A percentile compares a stretch with the other conserved stretches of the same genome.
phyloP scores from a whole-genome alignment of 306 rosid species.

The Hippophae rhamnoides region DNA sequence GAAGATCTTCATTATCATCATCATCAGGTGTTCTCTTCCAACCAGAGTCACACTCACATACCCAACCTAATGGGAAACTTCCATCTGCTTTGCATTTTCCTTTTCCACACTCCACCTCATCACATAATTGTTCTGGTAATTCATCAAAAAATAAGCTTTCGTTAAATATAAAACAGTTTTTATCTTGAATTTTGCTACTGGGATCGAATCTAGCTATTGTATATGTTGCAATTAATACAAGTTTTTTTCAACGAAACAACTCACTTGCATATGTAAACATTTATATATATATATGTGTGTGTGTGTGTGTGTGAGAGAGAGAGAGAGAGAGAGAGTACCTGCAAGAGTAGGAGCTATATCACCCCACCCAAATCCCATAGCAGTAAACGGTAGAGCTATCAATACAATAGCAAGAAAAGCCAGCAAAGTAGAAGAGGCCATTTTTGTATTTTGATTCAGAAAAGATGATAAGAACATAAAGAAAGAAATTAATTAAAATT shows the following conservation, averaged over 20 bases:
- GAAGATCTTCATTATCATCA: slow-evolving; percentile 23
- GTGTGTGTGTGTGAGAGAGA: neutral
- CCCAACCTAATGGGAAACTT: slow-evolving; percentile 28
- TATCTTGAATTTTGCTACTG: no score
- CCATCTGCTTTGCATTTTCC: slow-evolving; percentile 38
- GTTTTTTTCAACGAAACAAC: no score
- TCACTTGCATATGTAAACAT: no score
- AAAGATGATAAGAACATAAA: no score
- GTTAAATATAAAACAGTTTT: no score
- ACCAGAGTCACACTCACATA: slow-evolving; percentile 52
- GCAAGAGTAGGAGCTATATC: slow-evolving; percentile 16
- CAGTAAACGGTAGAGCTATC: slow-evolving; percentile 17
- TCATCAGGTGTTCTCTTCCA: slow-evolving; percentile 51
- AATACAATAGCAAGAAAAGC: slow-evolving; percentile 23
- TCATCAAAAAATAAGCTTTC: neutral
- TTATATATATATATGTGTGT: neutral
- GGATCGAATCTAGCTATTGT: no score
- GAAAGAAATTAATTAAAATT: neutral
- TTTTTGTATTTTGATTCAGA: neutral
- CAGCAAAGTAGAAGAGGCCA: slow-evolving; percentile 27
- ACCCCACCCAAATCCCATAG: slow-evolving; percentile 19
- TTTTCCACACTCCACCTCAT: slow-evolving; percentile 61
- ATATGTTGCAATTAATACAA: no score
- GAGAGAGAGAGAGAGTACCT: slow-evolving; percentile 18
- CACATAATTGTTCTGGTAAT: slow-evolving; percentile 46